These are phyloP conservation scores for Citrus australasica DNA, from an alignment of 345 rosid genomes.

Conservation along the genomic window DNA sequence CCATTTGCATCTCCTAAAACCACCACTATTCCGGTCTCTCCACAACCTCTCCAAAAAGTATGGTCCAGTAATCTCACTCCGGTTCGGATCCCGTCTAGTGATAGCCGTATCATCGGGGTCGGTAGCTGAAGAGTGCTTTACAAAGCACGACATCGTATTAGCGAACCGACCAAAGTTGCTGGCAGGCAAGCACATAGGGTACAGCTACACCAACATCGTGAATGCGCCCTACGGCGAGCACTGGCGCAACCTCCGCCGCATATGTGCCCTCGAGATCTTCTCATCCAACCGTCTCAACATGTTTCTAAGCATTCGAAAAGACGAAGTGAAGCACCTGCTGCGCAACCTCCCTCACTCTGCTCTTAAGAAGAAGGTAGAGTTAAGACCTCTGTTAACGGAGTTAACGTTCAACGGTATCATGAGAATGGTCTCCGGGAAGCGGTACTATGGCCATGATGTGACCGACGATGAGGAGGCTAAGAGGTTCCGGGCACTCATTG, in stretches of 20 bases:
- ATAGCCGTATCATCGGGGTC: constrained; percentile 21
- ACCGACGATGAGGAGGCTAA: constrained; percentile 13
- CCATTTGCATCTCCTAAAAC: constrained; percentile 31
- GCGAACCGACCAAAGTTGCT: constrained; percentile 30
- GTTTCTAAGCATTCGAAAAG: constrained; percentile 6
- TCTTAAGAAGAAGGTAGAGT: constrained; percentile 8
- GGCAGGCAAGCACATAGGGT: constrained; percentile 15
- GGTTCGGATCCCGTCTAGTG: constrained; percentile 22
- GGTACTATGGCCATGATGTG: constrained; percentile 27
- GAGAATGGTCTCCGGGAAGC: constrained; percentile 23
- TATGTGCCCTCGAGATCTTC: constrained; percentile 22
- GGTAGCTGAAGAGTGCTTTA: constrained; percentile 30
- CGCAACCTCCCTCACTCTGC: not conserved
- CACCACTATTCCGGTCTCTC: constrained; percentile 24
- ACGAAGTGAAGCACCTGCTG: constrained; percentile 21
- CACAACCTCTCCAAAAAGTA: constrained; percentile 17
- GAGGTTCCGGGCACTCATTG: constrained; percentile 19
- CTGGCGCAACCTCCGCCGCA: constrained; percentile 40
- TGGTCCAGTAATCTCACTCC: constrained; percentile 31
- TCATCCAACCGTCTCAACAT: constrained; percentile 19
- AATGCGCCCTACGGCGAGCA: constrained; percentile 20
- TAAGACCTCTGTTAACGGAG: constrained; percentile 10
- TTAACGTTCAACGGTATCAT: constrained; percentile 16
- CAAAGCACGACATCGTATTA: constrained; percentile 24
- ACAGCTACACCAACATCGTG: constrained; percentile 23